Conservation (phyloP, 2,329 filamentous ascomycete species). For the Trichoderma afroharzianum region DNA sequence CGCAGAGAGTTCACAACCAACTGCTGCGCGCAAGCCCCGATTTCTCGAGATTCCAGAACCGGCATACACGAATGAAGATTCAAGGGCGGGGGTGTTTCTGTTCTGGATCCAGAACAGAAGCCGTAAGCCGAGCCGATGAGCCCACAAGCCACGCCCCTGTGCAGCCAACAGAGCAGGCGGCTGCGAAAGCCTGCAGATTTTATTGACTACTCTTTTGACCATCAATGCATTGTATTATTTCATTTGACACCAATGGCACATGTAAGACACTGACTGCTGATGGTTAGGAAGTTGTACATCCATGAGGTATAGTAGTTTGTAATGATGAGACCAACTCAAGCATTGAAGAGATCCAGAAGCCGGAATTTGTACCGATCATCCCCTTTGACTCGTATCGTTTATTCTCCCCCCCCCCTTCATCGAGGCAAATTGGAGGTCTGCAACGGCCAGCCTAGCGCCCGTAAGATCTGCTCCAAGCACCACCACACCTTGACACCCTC, state of each 20-base stretch:
- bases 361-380: neutral
- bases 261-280: neutral
- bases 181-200: neutral
- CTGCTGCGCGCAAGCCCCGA: neutral
- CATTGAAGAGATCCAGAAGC: neutral
- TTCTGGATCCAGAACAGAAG: neutral
- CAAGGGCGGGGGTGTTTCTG: neutral
- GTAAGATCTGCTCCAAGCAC: neutral
- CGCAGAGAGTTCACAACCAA: neutral
- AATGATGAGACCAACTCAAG: no score
- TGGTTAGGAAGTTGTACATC: neutral
- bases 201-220: neutral
- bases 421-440: neutral
- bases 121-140: slow-evolving; percentile 2
- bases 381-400: neutral
- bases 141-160: neutral
- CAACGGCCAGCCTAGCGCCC: neutral
- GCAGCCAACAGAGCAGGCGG: neutral
- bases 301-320: neutral
- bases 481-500: slow-evolving; percentile 6
- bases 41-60: slow-evolving; percentile 7
- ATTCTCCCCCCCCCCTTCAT: neutral
- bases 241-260: neutral
- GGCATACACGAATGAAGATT: neutral
- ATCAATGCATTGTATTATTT: neutral